A percentile compares a stretch with the other conserved stretches of the same genome.
Conservation (phyloP, 495 filamentous ascomycete genomes). For the Penicillium dipodomyicola region DNA sequence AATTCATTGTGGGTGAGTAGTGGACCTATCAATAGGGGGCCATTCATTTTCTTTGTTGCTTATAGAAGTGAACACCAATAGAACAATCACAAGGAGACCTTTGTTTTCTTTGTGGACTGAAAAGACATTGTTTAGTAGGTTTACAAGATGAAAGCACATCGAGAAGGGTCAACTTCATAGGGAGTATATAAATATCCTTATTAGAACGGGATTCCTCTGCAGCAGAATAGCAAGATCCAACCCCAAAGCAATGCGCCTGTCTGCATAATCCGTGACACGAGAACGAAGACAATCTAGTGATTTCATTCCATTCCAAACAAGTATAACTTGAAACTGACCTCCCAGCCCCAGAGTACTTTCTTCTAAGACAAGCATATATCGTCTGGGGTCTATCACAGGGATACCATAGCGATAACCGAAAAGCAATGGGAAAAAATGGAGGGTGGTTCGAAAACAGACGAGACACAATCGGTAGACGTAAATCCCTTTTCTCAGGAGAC, state of each 20-base stretch:
- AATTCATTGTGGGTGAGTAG: neutral
- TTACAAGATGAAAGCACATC: neutral
- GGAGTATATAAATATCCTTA: neutral
- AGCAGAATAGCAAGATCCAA: neutral
- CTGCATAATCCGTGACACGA: neutral
- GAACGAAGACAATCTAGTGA: neutral
- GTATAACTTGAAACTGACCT: neutral
- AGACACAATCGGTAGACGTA: neutral
- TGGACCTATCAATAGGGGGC: neutral
- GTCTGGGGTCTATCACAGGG: neutral
- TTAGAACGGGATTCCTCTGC: neutral
- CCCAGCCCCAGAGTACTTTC: neutral
- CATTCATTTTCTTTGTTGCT: neutral
- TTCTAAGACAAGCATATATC: neutral
- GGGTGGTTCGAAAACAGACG: neutral
- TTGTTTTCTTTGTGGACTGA: neutral
- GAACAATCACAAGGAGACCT: neutral
- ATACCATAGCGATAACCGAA: neutral
- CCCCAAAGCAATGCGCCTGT: neutral
- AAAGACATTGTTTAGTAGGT: neutral
- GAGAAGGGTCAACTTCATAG: neutral
- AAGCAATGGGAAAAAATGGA: conserved; percentile 3
- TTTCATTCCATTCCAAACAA: neutral
- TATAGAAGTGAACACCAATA: neutral
- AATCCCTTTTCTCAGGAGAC: conserved; percentile 10